Conservation (phyloP, 1,284 basidiomycete species). For the Inonotus hispidus region DNA sequence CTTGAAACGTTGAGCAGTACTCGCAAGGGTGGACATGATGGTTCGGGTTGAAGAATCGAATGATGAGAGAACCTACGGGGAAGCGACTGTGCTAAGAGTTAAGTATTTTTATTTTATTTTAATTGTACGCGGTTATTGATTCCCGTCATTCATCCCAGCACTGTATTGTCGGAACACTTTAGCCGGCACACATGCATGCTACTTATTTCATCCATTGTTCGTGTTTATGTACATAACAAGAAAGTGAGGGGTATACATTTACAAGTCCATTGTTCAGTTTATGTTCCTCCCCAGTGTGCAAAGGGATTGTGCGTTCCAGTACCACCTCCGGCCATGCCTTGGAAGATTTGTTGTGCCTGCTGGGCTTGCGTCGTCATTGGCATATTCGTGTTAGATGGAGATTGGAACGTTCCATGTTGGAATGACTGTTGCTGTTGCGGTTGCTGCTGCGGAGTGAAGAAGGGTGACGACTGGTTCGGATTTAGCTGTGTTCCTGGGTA, state of each 20-base stretch:
- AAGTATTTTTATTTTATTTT: neutral
- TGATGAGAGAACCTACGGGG: neutral
- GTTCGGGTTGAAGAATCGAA: constrained; percentile 1
- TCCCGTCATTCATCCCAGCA: neutral
- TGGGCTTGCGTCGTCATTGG: constrained; percentile 11
- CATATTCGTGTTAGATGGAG: neutral
- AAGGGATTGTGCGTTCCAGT: constrained; percentile 11
- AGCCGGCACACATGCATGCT: neutral
- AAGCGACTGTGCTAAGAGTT: neutral
- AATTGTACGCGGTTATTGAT: neutral
- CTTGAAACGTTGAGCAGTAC: constrained; percentile 12
- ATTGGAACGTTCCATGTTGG: neutral
- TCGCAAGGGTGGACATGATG: neutral
- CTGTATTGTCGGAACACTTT: neutral
- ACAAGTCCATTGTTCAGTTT: neutral
- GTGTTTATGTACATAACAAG: neutral
- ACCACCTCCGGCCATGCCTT: constrained; percentile 11
- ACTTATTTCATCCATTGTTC: neutral
- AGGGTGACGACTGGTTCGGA: neutral
- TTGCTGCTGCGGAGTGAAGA: constrained; percentile 19
- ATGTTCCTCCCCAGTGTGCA: neutral
- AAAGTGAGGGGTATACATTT: neutral
- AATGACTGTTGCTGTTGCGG: constrained; percentile 18
- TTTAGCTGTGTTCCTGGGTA: constrained; percentile 12
- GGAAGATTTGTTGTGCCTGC: constrained; percentile 18